Evolutionary conservation across 2,329 filamentous ascomycete genomes (phyloP), one percentile per base, ranked within the genome.

Genomic region (Pestalotiopsis sp.): DNA sequence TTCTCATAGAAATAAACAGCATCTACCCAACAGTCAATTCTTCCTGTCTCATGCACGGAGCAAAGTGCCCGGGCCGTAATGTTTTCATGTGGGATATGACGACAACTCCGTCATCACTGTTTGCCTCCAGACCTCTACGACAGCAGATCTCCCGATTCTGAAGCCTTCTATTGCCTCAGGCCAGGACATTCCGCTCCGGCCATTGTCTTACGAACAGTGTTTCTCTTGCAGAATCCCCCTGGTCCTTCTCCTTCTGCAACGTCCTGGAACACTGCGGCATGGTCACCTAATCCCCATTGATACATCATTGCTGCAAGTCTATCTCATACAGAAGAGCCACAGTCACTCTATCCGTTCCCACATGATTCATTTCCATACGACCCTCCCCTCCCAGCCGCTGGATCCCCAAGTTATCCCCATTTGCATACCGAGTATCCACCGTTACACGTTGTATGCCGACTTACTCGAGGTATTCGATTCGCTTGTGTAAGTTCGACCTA

Each of bases 391-490:
- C 66, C 20, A 40, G 61, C 64, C 61, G 30, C 39, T 58, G 40
- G 59, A 61, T 40, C 58, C 30, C 26, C n/a, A 14, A 10, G 30
- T 39, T 20, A 4, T n/a, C 58, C 10, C 30, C 26, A 35, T 61
- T 35, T 22, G 20, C 22, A 26, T 58, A 9, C 56, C 5, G 14
- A 58, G 56, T 58, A 39, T 35, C 58, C 58, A 61, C 58, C 30
- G 35, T 61, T 58, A 52, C 58, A 39, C 26, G 17, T 61, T 61
- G 58, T 35, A 61, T 61, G 58, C 58, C 58, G 56, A 39, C 14
- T 66, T 70, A 72, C 39, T 76, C 76, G 75, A 56, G 58, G 63
- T 30, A 66, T 38, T 52, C 61, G 52, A 65, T 70, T 67, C 69
- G 63, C 30, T 61, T 39, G 26, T 35, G 26, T 39, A 39, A 20